phyloP scores from a whole-genome alignment of 2,329 filamentous ascomycete species.

The Botryotinia globosa region DNA sequence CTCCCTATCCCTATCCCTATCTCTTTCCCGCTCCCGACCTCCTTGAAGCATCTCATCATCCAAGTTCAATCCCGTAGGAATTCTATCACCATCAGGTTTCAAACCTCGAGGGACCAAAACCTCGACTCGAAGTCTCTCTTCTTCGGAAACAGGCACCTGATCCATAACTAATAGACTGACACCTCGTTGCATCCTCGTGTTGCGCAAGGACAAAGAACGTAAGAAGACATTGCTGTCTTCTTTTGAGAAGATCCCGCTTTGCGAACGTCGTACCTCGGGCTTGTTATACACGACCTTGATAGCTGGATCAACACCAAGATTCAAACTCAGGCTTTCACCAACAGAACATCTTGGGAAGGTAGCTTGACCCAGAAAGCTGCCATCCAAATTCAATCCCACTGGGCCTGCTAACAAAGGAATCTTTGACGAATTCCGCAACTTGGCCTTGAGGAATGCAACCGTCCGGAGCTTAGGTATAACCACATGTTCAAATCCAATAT shows the following conservation, averaged over 20 bases:
- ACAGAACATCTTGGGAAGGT: constrained; percentile 54
- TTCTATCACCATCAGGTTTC: constrained; percentile 40
- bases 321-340: constrained; percentile 52
- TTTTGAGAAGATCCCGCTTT: constrained; percentile 52
- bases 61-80: constrained; percentile 40
- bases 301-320: constrained; percentile 58
- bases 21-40: constrained; percentile 29
- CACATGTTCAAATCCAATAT: constrained; percentile 54
- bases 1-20: constrained; percentile 31
- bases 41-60: constrained; percentile 21
- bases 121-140: constrained; percentile 54
- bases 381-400: constrained; percentile 60
- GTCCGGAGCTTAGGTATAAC: constrained; percentile 60
- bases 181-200: constrained; percentile 45
- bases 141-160: constrained; percentile 60
- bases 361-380: constrained; percentile 58
- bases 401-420: constrained; percentile 55
- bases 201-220: constrained; percentile 50
- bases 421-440: constrained; percentile 53
- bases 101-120: constrained; percentile 51
- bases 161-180: constrained; percentile 54
- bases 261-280: constrained; percentile 51
- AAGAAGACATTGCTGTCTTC: constrained; percentile 52
- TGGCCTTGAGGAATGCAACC: constrained; percentile 58
- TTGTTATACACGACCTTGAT: constrained; percentile 55